phyloP scores from a whole-genome alignment of 1,139 yeast genomes.

The Sugiyamaella novakii region DNA sequence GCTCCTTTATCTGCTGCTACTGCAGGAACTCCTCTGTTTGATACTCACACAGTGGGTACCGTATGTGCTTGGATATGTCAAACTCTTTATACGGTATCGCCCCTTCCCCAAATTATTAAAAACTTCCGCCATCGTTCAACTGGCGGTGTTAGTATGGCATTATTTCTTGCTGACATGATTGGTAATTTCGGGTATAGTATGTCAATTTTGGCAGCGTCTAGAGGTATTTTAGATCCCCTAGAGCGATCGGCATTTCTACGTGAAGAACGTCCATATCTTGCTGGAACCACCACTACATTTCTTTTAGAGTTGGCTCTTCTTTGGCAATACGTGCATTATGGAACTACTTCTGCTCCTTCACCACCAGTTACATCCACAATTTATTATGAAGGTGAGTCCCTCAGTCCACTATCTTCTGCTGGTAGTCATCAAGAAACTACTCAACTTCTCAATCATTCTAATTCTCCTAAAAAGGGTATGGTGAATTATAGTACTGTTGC shows the following conservation, averaged over 20 bases:
- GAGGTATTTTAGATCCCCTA: slow-evolving; percentile 61
- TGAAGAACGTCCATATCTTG: slow-evolving; percentile 75
- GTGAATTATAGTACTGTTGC: slow-evolving; percentile 6
- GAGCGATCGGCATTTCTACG: slow-evolving; percentile 54
- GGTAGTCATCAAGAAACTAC: background rate
- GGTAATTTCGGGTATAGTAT: slow-evolving; percentile 76
- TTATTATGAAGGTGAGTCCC: slow-evolving; percentile 9
- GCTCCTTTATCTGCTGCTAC: slow-evolving; percentile 18
- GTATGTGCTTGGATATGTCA: slow-evolving; percentile 82
- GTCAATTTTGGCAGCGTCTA: slow-evolving; percentile 55
- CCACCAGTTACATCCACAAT: slow-evolving; percentile 8
- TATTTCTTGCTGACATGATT: slow-evolving; percentile 71
- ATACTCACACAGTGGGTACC: slow-evolving; percentile 48
- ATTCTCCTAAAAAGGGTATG: slow-evolving; percentile 2
- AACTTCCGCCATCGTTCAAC: slow-evolving; percentile 75
- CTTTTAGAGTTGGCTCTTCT: slow-evolving; percentile 72
- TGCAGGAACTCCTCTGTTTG: slow-evolving; percentile 12
- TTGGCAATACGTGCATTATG: slow-evolving; percentile 54
- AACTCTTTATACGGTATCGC: slow-evolving; percentile 65
- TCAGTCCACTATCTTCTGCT: slow-evolving; percentile 1
- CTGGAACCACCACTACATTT: slow-evolving; percentile 82
- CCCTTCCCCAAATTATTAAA: slow-evolving; percentile 78
- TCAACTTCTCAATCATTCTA: background rate
- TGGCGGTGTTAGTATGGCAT: slow-evolving; percentile 76
- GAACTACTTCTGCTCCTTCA: slow-evolving; percentile 25